Base-by-base conservation (phyloP, 306 rosid genomes). In the Cicer bijugum region DNA sequence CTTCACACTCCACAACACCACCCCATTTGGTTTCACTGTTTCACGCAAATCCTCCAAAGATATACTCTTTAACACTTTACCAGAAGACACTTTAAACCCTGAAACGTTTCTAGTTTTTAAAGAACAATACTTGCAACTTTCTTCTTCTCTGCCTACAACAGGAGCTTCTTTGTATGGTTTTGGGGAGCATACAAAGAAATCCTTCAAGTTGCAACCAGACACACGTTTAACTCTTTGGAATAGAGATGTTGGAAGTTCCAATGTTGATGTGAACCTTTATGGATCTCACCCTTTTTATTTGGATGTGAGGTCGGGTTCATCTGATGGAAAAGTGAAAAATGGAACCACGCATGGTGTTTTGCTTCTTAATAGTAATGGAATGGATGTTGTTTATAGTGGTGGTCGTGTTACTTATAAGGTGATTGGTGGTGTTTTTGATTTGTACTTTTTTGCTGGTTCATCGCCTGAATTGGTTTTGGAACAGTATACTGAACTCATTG, bases 201-300 rank as follows among this genome's bases (percentile, higher is more conserved):
- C 93, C 65, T 87, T 93, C 60, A 88, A 87, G 86, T 66, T 93
- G 71, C 69, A 67, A 10, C 84, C 85, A 7, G 48, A 80, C 8
- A 75, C 84, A 70, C 76, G 84, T 2, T 78, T 93, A 2, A 93
- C 97, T 1, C 71, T 89, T 63, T 93, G 96, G 96, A 82, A 64
- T 33, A 85, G 82, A 1, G 97, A 88, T 77, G 81, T 66, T 65
- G 81, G 2, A 9, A 89, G 96, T 53, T 15, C 42, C 1, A 88
- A 14, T 8, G n/a, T 60, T 5, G 83, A 93, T 11, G 2, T 85
- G 28, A 93, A 93, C 74, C 93, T 89, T 55, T 93, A 91, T 44
- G 96, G 97, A 10, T 88, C 97, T 12, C 98, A 93, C 78, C 98
- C 97, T 0, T 93, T 93, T 76, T 93, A 90, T 81, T 58, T 93